Base-by-base conservation (phyloP, 163 green algal genomes). In the Smithsoniella earleae region DNA sequence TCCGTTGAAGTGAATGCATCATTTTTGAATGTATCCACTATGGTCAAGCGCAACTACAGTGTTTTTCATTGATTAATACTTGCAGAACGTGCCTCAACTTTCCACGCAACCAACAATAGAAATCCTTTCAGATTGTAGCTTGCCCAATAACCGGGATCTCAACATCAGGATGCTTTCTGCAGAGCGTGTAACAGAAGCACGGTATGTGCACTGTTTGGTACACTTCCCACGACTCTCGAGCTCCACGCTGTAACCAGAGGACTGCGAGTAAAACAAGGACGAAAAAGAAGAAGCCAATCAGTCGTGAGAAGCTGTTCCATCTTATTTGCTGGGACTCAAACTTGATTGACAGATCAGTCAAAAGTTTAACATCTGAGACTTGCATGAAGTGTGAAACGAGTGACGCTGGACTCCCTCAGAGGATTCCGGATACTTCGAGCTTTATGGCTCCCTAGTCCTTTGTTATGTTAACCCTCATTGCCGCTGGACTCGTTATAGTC, bases 251-350 rank as follows among this genome's bases (percentile, higher is more conserved):
- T 33, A 69, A 6, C 58, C 58, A 69, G 6, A 69, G 25, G 0
- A 69, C 58, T 5, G 20, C 8, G 8, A 69, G 2, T 5, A 38
- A 31, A 8, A 69, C 22, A 31, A 38, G 6, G 1, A 34, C 58
- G 6, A 69, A 43, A 38, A 40, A 4, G 25, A 69, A 34, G 20
- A 69, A 69, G n/a, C 58, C 58, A 13, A 30, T 43, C 34, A 69
- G 2, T 34, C 43, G 20, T 43, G 58, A 69, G 25, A 45, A 69
- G 25, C 20, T 69, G 58, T 69, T 33, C 58, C 58, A 69, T 16
- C 58, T 30, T 5, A 30, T 30, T 13, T 69, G 58, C 58, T 69
- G 58, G 10, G 16, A n/a, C 27, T 69, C 58, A 38, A 69, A 69
- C 8, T 33, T 5, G 34, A 69, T 69, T 30, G 30, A 45, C 6